Percentiles rank a stretch among this genome's conserved stretches.
Evolutionary conservation across 2,329 filamentous ascomycete species (phyloP).

Genomic region (Mycosphaerella sp.): DNA sequence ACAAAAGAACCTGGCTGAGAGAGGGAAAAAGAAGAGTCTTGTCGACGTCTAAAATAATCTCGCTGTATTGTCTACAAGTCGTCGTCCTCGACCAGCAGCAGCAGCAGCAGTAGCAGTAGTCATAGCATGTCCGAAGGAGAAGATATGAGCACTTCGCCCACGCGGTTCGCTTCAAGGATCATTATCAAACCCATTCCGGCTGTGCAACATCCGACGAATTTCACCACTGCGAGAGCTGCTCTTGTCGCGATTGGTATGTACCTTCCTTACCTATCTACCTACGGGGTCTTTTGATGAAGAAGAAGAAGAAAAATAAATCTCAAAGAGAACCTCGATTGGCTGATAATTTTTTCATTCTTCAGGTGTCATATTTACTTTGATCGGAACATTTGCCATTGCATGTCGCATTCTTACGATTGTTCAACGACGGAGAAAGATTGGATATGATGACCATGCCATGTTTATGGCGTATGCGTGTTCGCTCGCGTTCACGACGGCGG

Average conservation of each 20-base stretch:
- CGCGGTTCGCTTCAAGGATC: slow-evolving; percentile 2
- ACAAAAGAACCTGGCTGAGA: not conserved
- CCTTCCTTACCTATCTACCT: too few relatives aligned
- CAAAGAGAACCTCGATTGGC: too few relatives aligned
- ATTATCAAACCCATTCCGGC: slow-evolving; percentile 8
- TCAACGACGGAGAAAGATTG: slow-evolving; percentile 16
- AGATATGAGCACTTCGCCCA: not conserved
- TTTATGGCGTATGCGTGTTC: slow-evolving; percentile 19
- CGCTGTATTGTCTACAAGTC: not conserved
- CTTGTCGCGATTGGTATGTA: slow-evolving; percentile 8
- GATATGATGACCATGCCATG: slow-evolving; percentile 22
- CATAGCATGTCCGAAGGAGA: not conserved
- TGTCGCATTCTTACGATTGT: slow-evolving; percentile 18
- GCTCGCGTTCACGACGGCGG: slow-evolving; percentile 16
- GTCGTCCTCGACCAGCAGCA: not conserved
- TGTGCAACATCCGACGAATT: slow-evolving; percentile 5
- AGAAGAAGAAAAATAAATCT: too few relatives aligned
- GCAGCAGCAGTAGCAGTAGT: too few relatives aligned
- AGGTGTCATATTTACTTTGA: slow-evolving; percentile 18
- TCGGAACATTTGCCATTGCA: slow-evolving; percentile 18
- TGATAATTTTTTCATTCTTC: too few relatives aligned
- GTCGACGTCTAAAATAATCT: not conserved
- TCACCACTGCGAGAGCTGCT: slow-evolving; percentile 8
- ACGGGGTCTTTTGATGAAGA: too few relatives aligned
- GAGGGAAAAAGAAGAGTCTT: too few relatives aligned